A percentile compares a stretch with the other conserved stretches of the same genome.
Conservation (phyloP, 306 rosid species). For the Cicer pinnatifidum region DNA sequence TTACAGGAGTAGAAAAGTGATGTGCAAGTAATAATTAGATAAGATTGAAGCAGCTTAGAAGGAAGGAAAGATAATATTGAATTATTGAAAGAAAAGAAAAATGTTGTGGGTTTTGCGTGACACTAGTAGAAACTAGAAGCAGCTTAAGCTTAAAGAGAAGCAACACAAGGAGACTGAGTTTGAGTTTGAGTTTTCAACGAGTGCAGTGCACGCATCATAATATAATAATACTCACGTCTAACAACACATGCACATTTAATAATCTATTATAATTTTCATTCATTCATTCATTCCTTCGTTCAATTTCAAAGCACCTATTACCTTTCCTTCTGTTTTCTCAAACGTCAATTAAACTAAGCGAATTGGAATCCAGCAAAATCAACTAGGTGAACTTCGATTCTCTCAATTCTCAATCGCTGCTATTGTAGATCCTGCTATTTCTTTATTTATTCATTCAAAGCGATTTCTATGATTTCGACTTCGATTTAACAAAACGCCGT, state of each 20-base stretch:
- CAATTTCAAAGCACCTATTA: not conserved
- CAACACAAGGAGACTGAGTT: no score
- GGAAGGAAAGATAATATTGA: not conserved
- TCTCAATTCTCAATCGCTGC: no score
- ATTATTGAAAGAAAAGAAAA: not conserved
- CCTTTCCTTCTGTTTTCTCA: not conserved
- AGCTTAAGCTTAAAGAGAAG: no score
- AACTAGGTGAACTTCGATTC: not conserved
- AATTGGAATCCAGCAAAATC: not conserved
- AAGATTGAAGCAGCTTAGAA: not conserved
- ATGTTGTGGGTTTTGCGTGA: not conserved
- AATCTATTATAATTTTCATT: no score
- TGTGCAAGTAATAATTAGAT: constrained; percentile 3
- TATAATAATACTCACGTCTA: not conserved
- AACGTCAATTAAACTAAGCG: not conserved
- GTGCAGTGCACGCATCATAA: constrained; percentile 9
- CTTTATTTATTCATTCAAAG: not conserved
- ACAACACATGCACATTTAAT: not conserved
- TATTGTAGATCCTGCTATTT: not conserved
- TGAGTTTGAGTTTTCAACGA: not conserved
- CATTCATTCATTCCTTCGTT: no score
- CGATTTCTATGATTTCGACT: not conserved
- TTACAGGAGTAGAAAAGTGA: not conserved
- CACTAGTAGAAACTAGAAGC: not conserved
- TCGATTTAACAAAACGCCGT: not conserved